Evolutionary conservation across 164 flowering plant species (phyloP).

Genomic region (Cinnamomum chago): DNA sequence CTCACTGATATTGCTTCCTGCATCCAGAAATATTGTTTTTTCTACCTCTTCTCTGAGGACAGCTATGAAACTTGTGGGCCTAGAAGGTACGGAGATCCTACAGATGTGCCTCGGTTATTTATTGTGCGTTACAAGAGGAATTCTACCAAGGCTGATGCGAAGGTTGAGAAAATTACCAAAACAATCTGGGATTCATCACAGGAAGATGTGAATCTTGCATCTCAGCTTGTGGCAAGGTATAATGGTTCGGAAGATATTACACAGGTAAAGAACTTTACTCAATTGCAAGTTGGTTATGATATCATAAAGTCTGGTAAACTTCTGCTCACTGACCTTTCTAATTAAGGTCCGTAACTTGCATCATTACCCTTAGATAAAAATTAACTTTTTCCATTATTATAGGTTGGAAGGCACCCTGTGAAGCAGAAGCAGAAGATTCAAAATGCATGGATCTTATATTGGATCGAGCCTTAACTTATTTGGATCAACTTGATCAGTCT

Average conservation of each 20-base stretch:
- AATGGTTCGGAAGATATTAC: slow-evolving; percentile 63
- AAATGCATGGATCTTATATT: no score
- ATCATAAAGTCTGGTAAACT: neutral
- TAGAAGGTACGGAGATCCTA: slow-evolving; percentile 43
- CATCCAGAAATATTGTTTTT: slow-evolving; percentile 71
- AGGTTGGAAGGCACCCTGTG: no score
- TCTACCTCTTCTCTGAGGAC: slow-evolving; percentile 60
- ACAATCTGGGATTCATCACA: slow-evolving; percentile 34
- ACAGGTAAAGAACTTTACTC: slow-evolving; percentile 38
- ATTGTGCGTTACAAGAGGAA: slow-evolving; percentile 83
- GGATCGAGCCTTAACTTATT: no score
- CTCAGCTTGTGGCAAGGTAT: slow-evolving; percentile 86
- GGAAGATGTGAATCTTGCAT: slow-evolving; percentile 57
- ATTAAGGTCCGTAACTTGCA: no score
- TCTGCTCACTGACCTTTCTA: neutral
- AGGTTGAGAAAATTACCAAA: slow-evolving; percentile 39
- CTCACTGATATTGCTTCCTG: slow-evolving; percentile 14
- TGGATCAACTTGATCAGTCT: no score
- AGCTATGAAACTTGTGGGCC: slow-evolving; percentile 87
- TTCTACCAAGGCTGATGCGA: slow-evolving; percentile 32
- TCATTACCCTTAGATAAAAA: no score
- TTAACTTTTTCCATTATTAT: no score
- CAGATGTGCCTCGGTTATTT: slow-evolving; percentile 60
- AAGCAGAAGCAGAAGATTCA: no score
- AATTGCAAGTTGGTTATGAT: neutral